Conservation (phyloP, 2,329 filamentous ascomycete species). For the Ilyonectria destructans region DNA sequence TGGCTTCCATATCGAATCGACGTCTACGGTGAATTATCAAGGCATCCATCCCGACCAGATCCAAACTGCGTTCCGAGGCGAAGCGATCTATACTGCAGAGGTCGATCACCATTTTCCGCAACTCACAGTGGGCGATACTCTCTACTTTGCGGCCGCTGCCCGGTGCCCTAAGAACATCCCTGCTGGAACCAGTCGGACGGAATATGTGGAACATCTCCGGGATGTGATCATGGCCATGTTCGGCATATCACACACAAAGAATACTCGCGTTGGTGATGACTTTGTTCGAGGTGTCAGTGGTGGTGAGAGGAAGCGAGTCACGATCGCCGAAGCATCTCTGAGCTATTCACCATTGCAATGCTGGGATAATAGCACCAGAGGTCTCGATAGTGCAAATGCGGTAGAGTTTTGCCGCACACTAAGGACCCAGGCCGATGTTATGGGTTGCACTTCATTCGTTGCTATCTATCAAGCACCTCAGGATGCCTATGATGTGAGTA, state of each 20-base stretch:
- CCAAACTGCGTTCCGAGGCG: slow-evolving; percentile 81
- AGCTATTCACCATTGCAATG: slow-evolving; percentile 69
- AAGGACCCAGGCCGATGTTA: slow-evolving; percentile 72
- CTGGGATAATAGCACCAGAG: slow-evolving; percentile 79
- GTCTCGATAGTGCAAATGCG: slow-evolving; percentile 76
- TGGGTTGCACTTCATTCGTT: slow-evolving; percentile 70
- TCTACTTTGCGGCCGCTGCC: slow-evolving; percentile 81
- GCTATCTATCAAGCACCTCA: slow-evolving; percentile 76
- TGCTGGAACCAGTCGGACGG: slow-evolving; percentile 65
- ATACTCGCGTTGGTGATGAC: slow-evolving; percentile 79
- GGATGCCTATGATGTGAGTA: slow-evolving; percentile 47
- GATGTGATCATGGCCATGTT: slow-evolving; percentile 81
- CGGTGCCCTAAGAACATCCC: slow-evolving; percentile 75
- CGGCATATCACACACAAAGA: slow-evolving; percentile 78
- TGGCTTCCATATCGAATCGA: slow-evolving; percentile 79
- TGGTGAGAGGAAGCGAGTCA: slow-evolving; percentile 64
- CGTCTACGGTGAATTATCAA: slow-evolving; percentile 82
- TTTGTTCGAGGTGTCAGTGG: slow-evolving; percentile 73
- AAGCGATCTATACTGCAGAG: slow-evolving; percentile 87
- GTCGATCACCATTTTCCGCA: slow-evolving; percentile 85
- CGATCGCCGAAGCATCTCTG: slow-evolving; percentile 53
- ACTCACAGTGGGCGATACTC: slow-evolving; percentile 81
- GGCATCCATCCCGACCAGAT: slow-evolving; percentile 78
- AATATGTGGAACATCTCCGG: slow-evolving; percentile 73
- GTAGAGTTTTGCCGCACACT: slow-evolving; percentile 76